Evolutionary conservation across 139 green algal genomes (phyloP).

Genomic region (Micractinium conductrix): DNA sequence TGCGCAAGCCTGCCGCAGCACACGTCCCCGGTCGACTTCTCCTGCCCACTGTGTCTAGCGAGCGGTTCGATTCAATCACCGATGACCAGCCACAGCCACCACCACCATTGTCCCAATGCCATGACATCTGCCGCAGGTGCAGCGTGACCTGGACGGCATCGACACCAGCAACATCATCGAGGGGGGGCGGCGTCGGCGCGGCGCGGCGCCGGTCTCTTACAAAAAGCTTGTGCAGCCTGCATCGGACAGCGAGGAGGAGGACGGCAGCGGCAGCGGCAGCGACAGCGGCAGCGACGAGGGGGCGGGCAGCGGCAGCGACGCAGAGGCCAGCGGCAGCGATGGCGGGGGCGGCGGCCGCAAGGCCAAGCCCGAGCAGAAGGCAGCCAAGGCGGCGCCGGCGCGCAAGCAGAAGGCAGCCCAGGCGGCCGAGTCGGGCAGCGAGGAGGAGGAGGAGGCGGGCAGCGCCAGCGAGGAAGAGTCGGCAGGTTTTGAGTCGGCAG

Average conservation of each 20-base stretch:
- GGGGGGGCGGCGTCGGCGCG: slow-evolving; percentile 33
- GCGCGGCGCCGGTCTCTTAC: slow-evolving; percentile 37
- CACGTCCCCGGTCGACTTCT: too few species aligned
- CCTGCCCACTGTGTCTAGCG: too few species aligned
- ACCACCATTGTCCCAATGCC: too few species aligned
- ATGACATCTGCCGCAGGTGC: slow-evolving; percentile 53
- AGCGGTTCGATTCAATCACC: too few species aligned
- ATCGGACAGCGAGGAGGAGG: slow-evolving; percentile 22
- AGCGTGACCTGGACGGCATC: slow-evolving; percentile 79
- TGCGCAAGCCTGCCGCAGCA: too few species aligned
- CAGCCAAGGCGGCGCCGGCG: neutral
- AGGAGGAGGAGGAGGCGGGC: slow-evolving; percentile 7
- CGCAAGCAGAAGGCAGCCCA: neutral
- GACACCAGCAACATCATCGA: slow-evolving; percentile 81
- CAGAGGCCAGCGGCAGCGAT: neutral
- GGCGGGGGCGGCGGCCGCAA: neutral
- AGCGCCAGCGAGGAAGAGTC: slow-evolving; percentile 4
- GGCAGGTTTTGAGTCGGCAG: too few species aligned
- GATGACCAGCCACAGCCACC: too few species aligned
- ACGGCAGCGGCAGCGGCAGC: neutral
- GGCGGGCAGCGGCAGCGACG: neutral
- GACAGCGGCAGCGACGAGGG: slow-evolving; percentile 13
- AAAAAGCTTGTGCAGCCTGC: slow-evolving; percentile 9
- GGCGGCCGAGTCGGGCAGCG: slow-evolving; percentile 1
- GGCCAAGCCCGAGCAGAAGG: neutral